A percentile compares a stretch with the other conserved stretches of the same genome.
Evolutionary conservation across 2,329 filamentous ascomycete species (phyloP).

Genomic region (Ascochyta fabae): DNA sequence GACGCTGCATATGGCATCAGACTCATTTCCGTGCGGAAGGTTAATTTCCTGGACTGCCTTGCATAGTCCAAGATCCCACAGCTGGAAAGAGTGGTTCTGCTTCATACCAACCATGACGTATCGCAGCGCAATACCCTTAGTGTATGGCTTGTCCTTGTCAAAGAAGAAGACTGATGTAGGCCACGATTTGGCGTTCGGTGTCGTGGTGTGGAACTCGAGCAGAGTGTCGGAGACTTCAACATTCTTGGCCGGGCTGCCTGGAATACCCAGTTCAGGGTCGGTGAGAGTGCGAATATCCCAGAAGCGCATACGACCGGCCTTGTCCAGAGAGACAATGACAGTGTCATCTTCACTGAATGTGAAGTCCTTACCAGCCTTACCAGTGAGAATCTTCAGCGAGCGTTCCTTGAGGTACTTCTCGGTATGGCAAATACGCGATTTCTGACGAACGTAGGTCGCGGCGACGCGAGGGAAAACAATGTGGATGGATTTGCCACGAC

Average conservation of each 20-base stretch:
- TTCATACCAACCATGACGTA: conserved; percentile 99
- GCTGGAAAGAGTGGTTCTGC: conserved; percentile 97
- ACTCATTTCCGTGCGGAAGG: conserved; percentile 93
- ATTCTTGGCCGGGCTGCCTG: conserved; percentile 53
- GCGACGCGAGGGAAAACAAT: conserved; percentile 73
- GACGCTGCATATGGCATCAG: conserved; percentile 96
- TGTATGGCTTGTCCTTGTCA: conserved; percentile 93
- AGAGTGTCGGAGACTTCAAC: conserved; percentile 86
- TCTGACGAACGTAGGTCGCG: conserved; percentile 57
- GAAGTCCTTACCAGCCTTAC: conserved; percentile 98
- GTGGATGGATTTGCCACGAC: conserved; percentile 94
- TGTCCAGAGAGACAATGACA: conserved; percentile 92
- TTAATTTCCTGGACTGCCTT: conserved; percentile 98
- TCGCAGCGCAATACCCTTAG: conserved; percentile 85
- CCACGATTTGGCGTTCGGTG: conserved; percentile 91
- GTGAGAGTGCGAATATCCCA: conserved; percentile 91
- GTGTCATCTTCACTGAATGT: conserved; percentile 96
- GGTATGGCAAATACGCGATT: conserved; percentile 74
- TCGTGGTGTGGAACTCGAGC: conserved; percentile 84
- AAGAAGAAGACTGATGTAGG: conserved; percentile 95
- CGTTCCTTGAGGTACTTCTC: conserved; percentile 87
- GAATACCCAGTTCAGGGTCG: conserved; percentile 54
- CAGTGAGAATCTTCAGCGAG: conserved; percentile 91
- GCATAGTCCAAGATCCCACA: conserved; percentile 95
- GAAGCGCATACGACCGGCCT: conserved; percentile 94